Conservation (phyloP, 768 basidiomycete genomes). For the Serendipita indica region DNA sequence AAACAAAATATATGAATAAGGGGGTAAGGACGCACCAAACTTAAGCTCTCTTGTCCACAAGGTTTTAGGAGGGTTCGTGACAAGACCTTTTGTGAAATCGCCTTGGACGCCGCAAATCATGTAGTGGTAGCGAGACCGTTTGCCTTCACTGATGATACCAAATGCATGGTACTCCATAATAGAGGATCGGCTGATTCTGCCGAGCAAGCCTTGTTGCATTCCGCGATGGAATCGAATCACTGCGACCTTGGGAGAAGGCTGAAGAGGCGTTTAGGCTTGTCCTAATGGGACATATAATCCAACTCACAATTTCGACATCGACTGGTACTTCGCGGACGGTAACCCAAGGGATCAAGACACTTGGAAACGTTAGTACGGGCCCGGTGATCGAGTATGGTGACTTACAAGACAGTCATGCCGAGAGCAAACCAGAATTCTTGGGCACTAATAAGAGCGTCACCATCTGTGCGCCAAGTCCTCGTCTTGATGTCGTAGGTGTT, state of each 20-base stretch:
- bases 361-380: conserved; percentile 19
- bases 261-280: conserved; percentile 13
- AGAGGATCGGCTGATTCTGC: conserved; percentile 54
- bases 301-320: conserved; percentile 57
- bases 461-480: conserved; percentile 41
- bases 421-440: conserved; percentile 69
- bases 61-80: conserved; percentile 49
- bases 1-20: background rate
- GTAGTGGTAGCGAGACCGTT: conserved; percentile 61
- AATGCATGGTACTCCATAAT: conserved; percentile 76
- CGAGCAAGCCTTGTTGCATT: conserved; percentile 71
- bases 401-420: conserved; percentile 61
- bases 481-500: conserved; percentile 45
- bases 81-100: conserved; percentile 62
- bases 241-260: conserved; percentile 71
- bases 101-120: conserved; percentile 72
- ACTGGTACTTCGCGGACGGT: conserved; percentile 58
- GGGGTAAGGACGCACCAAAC: conserved; percentile 26
- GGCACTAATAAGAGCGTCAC: conserved; percentile 40
- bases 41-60: conserved; percentile 73
- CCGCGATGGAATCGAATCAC: conserved; percentile 66
- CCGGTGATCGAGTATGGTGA: conserved; percentile 6
- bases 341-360: conserved; percentile 60
- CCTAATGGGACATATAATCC: background rate
- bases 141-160: conserved; percentile 62